Evolutionary conservation across 768 basidiomycete genomes (phyloP).

Genomic region (Phlebiopsis gigantea): DNA sequence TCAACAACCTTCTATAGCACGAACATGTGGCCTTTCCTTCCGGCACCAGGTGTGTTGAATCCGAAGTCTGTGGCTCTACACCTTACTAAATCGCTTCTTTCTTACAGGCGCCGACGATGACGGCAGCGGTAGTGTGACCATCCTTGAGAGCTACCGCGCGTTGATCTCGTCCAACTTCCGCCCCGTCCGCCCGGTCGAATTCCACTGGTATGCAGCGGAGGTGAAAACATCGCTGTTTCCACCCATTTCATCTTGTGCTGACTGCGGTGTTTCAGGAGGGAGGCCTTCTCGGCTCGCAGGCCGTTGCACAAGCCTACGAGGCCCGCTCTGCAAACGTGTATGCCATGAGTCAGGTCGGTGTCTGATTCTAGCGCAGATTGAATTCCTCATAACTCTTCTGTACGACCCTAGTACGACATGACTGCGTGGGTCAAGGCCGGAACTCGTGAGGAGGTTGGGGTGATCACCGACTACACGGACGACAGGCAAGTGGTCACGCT

Average conservation of each 20-base stretch:
- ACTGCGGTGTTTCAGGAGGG: slow-evolving; percentile 50
- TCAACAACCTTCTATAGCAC: slow-evolving; percentile 36
- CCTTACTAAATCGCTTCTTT: slow-evolving; percentile 23
- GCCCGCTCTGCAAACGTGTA: slow-evolving; percentile 56
- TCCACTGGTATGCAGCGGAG: slow-evolving; percentile 84
- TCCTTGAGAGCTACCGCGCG: slow-evolving; percentile 71
- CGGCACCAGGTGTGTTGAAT: slow-evolving; percentile 59
- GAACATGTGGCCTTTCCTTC: slow-evolving; percentile 72
- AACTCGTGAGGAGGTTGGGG: slow-evolving; percentile 59
- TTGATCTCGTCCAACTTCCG: slow-evolving; percentile 64
- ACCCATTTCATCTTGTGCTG: neutral
- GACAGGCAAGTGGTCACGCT: slow-evolving; percentile 21
- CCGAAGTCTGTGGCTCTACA: neutral
- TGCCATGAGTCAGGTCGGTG: slow-evolving; percentile 75
- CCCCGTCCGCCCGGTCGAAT: slow-evolving; percentile 64
- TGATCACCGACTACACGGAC: slow-evolving; percentile 75
- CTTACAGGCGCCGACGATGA: slow-evolving; percentile 61
- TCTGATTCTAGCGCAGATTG: neutral
- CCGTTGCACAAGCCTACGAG: slow-evolving; percentile 75
- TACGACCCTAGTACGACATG: slow-evolving; percentile 68
- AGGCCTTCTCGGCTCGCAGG: slow-evolving; percentile 85
- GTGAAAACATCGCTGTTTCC: slow-evolving; percentile 30
- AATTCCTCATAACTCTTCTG: slow-evolving; percentile 5
- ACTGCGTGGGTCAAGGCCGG: slow-evolving; percentile 87
- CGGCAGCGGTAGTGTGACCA: slow-evolving; percentile 66